Conservation (phyloP, 2,329 filamentous ascomycete genomes). For the Chrysoporthe puriensis region DNA sequence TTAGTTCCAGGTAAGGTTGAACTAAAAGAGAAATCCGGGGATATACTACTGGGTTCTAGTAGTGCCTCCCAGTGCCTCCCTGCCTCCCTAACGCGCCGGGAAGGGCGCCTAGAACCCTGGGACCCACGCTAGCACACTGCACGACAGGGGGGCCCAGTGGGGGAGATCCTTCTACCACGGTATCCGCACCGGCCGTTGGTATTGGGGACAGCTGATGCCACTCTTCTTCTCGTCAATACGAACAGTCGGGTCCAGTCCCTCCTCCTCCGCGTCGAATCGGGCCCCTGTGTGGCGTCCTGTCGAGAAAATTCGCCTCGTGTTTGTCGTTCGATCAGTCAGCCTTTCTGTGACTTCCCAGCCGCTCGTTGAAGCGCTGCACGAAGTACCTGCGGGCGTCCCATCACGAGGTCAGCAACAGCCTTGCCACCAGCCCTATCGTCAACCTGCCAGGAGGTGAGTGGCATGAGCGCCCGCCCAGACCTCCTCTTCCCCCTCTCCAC, state of each 20-base stretch:
- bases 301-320: too few relatives aligned
- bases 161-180: background rate
- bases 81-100: background rate
- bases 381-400: background rate
- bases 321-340: background rate
- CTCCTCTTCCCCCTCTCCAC: too few relatives aligned
- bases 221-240: background rate
- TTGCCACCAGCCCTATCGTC: background rate
- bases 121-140: too few relatives aligned
- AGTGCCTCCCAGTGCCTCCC: too few relatives aligned
- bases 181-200: background rate
- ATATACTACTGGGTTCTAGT: too few relatives aligned
- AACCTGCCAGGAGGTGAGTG: background rate
- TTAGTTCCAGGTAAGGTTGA: too few relatives aligned
- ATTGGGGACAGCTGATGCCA: too few relatives aligned
- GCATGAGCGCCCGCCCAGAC: too few relatives aligned
- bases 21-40: background rate
- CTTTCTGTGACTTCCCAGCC: background rate
- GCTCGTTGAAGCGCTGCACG: background rate
- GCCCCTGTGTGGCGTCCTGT: too few relatives aligned
- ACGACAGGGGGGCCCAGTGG: background rate
- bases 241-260: background rate
- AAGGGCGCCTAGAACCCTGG: background rate
- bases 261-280: background rate
- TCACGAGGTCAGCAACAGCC: background rate